phyloP scores from a whole-genome alignment of 1,139 yeast species.

The Saccharomyces hybrid region DNA sequence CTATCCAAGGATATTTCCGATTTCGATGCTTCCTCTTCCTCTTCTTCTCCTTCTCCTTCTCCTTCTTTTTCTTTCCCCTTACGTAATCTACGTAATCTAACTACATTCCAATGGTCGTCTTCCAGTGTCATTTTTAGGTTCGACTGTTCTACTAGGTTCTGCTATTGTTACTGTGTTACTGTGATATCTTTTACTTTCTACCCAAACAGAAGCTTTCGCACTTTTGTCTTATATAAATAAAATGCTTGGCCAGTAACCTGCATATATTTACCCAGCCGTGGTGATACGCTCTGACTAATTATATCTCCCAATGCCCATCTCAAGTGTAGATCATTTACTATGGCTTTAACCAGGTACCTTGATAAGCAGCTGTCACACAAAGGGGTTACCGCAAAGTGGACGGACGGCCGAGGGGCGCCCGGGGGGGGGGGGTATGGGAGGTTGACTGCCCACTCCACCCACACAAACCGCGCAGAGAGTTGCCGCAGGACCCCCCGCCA shows the following conservation, averaged over 20 bases:
- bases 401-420: background rate
- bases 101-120: background rate
- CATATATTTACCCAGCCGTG: background rate
- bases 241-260: background rate
- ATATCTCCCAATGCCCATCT: background rate
- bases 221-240: background rate
- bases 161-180: background rate
- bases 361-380: background rate
- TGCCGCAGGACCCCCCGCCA: background rate
- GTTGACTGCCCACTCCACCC: background rate
- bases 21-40: background rate
- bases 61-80: background rate
- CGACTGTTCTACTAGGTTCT: background rate
- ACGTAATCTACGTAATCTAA: slow-evolving; percentile 1
- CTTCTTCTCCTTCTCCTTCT: background rate
- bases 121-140: background rate
- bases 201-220: background rate
- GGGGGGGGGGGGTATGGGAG: background rate
- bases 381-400: slow-evolving; percentile 1
- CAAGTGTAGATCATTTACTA: background rate
- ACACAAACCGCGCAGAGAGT: background rate
- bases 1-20: background rate
- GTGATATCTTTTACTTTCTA: background rate
- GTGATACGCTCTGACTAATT: background rate
- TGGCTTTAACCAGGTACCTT: background rate